phyloP scores from a whole-genome alignment of 768 basidiomycete species.

The Tulasnella sp. region DNA sequence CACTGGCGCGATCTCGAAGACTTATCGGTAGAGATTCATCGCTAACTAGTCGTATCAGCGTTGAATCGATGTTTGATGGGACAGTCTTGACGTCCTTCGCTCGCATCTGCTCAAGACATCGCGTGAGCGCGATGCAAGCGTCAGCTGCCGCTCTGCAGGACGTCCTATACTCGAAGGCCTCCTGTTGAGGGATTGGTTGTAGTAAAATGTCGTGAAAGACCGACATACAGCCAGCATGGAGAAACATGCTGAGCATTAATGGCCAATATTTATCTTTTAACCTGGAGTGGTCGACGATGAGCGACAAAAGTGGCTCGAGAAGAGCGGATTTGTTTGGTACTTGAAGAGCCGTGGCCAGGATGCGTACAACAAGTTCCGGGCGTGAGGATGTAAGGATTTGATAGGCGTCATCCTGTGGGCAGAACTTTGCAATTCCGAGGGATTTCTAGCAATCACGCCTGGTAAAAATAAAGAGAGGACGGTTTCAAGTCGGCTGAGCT shows the following conservation, averaged over 20 bases:
- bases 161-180: background rate
- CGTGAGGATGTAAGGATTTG: background rate
- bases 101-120: background rate
- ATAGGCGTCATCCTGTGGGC: conserved; percentile 3
- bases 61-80: background rate
- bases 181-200: background rate
- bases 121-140: background rate
- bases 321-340: background rate
- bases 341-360: background rate
- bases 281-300: background rate
- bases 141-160: background rate
- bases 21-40: background rate
- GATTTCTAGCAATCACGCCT: background rate
- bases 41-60: background rate
- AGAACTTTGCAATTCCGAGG: background rate
- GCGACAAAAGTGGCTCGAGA: background rate
- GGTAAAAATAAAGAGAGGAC: background rate
- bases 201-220: background rate
- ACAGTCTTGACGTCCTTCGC: background rate
- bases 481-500: background rate
- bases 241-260: background rate
- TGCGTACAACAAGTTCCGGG: background rate
- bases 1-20: background rate
- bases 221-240: background rate
- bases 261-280: background rate